These are phyloP conservation scores for Sporothrix globosa DNA, from an alignment of 2,329 filamentous ascomycete genomes.

Conservation along the genomic window DNA sequence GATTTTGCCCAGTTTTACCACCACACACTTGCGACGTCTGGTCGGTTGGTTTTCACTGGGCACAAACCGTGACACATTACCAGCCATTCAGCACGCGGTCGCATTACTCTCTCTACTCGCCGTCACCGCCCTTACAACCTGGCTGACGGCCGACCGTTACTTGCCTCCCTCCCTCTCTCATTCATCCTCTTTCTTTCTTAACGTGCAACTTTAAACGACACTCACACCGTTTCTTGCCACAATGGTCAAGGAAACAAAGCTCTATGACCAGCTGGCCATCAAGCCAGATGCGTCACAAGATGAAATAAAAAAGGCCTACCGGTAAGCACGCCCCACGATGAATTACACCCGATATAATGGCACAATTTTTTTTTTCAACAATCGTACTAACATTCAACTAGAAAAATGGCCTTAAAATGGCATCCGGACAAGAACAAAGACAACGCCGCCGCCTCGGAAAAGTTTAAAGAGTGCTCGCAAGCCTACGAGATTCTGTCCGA, in stretches of 20 bases:
- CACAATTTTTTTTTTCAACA: neutral
- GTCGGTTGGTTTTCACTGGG: constrained; percentile 18
- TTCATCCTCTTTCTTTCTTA: neutral
- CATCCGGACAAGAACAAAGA: constrained; percentile 99
- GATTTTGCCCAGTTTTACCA: constrained; percentile 24
- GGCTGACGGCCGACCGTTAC: neutral
- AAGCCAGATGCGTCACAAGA: constrained; percentile 82
- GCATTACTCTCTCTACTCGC: constrained; percentile 1
- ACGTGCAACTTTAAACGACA: neutral
- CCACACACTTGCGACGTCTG: constrained; percentile 6
- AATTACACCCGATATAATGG: neutral
- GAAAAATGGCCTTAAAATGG: constrained; percentile 85
- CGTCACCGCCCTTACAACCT: constrained; percentile 8
- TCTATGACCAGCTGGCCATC: constrained; percentile 84
- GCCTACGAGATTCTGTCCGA: constrained; percentile 98
- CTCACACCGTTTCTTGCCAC: constrained; percentile 30
- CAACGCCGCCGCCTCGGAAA: constrained; percentile 80
- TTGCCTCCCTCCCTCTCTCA: neutral
- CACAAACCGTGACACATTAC: constrained; percentile 21
- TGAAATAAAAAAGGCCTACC: constrained; percentile 96
- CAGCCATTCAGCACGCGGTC: constrained; percentile 11
- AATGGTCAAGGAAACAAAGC: constrained; percentile 50
- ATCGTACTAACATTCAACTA: constrained; percentile 43
- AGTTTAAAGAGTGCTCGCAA: constrained; percentile 97
- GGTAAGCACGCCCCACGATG: constrained; percentile 56